phyloP scores from a whole-genome alignment of 2,329 filamentous ascomycete species.

The Neofusicoccum sp. region DNA sequence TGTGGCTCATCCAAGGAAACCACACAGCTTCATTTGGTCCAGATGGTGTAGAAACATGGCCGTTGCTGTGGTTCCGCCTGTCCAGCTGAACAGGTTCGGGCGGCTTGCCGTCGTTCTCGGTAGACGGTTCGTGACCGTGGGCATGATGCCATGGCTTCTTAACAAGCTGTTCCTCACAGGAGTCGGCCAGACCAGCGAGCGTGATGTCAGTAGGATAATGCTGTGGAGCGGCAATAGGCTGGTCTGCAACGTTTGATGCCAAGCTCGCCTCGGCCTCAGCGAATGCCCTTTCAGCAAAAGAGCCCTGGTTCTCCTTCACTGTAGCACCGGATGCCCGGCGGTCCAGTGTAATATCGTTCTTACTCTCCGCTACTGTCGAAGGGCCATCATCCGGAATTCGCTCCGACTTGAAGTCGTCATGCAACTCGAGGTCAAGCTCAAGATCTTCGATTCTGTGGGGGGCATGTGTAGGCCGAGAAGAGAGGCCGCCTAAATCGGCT shows the following conservation, averaged over 20 bases:
- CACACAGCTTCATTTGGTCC: background rate
- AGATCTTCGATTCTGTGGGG: background rate
- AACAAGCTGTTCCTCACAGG: background rate
- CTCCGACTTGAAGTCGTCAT: background rate
- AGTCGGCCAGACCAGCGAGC: background rate
- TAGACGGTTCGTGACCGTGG: background rate
- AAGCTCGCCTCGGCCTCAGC: background rate
- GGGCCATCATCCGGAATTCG: background rate
- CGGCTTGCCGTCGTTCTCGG: too few species aligned
- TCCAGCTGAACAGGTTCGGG: too few species aligned
- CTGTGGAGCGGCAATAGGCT: background rate
- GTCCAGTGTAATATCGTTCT: background rate
- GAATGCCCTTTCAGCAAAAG: background rate
- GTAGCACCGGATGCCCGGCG: background rate
- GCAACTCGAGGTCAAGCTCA: background rate
- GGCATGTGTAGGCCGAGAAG: background rate
- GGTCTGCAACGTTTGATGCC: too few species aligned
- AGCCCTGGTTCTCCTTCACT: background rate
- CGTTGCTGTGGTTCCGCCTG: too few species aligned
- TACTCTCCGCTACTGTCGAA: background rate
- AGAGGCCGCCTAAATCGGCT: background rate
- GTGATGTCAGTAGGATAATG: background rate
- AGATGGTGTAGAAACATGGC: background rate
- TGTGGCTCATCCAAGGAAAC: slow-evolving; percentile 2
- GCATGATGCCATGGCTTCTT: background rate